A percentile compares a stretch with the other conserved stretches of the same genome.
phyloP scores from a whole-genome alignment of 2,329 filamentous ascomycete genomes.

The Exophiala bonariae region DNA sequence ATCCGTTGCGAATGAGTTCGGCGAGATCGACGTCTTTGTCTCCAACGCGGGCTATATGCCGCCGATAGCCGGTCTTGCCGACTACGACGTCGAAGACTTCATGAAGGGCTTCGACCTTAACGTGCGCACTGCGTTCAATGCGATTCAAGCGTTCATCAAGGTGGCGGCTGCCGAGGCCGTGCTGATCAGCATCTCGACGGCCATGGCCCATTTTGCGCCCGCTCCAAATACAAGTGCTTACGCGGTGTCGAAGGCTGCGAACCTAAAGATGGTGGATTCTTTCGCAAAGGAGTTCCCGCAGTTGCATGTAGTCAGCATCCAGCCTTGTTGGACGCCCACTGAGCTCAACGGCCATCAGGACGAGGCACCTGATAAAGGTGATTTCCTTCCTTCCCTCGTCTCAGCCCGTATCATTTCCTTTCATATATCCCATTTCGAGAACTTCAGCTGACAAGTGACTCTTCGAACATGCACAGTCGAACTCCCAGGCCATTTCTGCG shows the following conservation, averaged over 20 bases:
- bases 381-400: neutral
- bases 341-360: slow-evolving; percentile 1
- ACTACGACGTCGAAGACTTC: neutral
- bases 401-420: too few species aligned
- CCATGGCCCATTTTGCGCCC: neutral
- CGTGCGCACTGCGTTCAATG: neutral
- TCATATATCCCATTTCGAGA: too few species aligned
- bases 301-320: slow-evolving; percentile 41
- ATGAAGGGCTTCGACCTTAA: slow-evolving; percentile 1
- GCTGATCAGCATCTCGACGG: neutral
- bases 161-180: neutral
- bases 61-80: neutral
- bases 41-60: neutral
- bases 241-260: slow-evolving; percentile 42
- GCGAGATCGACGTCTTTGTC: neutral
- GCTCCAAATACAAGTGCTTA: slow-evolving; percentile 31
- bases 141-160: neutral
- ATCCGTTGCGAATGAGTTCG: neutral
- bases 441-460: too few species aligned
- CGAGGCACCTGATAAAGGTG: neutral
- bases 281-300: slow-evolving; percentile 40
- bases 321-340: slow-evolving; percentile 37
- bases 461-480: slow-evolving; percentile 1
- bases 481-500: slow-evolving; percentile 42
- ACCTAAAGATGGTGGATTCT: slow-evolving; percentile 43